Percentiles rank a stretch among this genome's conserved stretches.
Conservation (phyloP, 2,329 filamentous ascomycete genomes). For the Neopestalotiopsis sp. region DNA sequence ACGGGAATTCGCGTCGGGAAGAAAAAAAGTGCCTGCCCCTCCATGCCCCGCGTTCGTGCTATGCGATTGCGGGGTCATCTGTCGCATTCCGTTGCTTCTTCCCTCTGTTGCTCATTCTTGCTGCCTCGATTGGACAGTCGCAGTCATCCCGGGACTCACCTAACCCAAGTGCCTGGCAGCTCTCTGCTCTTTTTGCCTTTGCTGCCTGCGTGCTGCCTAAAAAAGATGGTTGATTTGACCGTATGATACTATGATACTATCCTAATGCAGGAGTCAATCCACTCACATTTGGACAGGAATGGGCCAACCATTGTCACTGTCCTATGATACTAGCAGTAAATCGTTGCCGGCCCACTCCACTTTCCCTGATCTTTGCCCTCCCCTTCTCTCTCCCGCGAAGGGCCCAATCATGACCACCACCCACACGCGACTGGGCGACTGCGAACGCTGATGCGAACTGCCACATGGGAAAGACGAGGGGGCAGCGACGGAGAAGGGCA, state of each 20-base stretch:
- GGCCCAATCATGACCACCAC: background rate
- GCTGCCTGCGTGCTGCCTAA: slow-evolving; percentile 3
- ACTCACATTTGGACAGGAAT: background rate
- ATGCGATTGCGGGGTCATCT: background rate
- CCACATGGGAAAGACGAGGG: slow-evolving; percentile 2
- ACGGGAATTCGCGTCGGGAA: background rate
- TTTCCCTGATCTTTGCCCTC: background rate
- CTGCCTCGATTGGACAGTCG: slow-evolving; percentile 8
- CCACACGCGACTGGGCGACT: background rate
- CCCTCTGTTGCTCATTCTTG: background rate
- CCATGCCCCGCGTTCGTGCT: background rate
- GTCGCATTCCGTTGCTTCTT: background rate
- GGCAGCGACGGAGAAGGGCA: too few species aligned
- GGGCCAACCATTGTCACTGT: background rate
- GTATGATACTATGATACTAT: background rate
- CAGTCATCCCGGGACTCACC: slow-evolving; percentile 5
- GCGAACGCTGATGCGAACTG: background rate
- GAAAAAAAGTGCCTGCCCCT: background rate
- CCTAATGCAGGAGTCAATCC: background rate
- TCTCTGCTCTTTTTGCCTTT: background rate
- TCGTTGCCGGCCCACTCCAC: background rate
- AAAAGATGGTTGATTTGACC: background rate
- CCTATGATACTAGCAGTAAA: background rate
- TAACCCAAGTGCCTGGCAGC: slow-evolving; percentile 10
- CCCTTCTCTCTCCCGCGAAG: background rate